These are phyloP conservation scores for Fraxinus anomala DNA, from an alignment of 257 asterid species.

Conservation along the genomic window DNA sequence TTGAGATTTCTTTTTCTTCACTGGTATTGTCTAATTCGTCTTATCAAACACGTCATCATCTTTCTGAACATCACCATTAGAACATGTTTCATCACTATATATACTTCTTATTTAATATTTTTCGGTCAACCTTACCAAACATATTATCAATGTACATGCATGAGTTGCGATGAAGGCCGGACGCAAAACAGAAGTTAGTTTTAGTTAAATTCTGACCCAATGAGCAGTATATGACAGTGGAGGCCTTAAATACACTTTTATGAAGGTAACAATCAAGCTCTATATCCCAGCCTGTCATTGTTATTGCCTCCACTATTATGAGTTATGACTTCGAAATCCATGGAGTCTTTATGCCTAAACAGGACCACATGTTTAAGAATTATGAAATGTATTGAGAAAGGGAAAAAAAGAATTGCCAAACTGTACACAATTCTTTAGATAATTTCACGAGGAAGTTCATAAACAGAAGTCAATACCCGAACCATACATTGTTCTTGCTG, in stretches of 20 bases:
- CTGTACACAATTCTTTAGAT: constrained; percentile 21
- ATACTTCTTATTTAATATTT: neutral
- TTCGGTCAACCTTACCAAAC: neutral
- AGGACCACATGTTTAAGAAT: constrained; percentile 48
- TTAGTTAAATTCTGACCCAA: neutral
- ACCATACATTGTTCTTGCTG: constrained; percentile 45
- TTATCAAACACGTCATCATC: neutral
- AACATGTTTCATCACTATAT: neutral
- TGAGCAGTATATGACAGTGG: neutral
- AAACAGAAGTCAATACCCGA: constrained; percentile 58
- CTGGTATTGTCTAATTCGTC: neutral
- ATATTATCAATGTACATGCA: neutral
- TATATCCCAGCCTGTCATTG: constrained; percentile 35
- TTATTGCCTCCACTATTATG: constrained; percentile 39
- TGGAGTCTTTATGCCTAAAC: constrained; percentile 38
- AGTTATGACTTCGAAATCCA: constrained; percentile 46
- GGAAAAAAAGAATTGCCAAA: constrained; percentile 18
- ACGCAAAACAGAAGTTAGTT: neutral
- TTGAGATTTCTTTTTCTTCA: no score
- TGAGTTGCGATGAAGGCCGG: neutral
- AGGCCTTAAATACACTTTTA: neutral
- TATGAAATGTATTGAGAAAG: constrained; percentile 11
- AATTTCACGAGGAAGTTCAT: constrained; percentile 25
- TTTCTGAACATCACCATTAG: neutral
- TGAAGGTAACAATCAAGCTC: constrained; percentile 14